Conservation (phyloP, 257 asterid genomes). For the Marsdenia floribunda region DNA sequence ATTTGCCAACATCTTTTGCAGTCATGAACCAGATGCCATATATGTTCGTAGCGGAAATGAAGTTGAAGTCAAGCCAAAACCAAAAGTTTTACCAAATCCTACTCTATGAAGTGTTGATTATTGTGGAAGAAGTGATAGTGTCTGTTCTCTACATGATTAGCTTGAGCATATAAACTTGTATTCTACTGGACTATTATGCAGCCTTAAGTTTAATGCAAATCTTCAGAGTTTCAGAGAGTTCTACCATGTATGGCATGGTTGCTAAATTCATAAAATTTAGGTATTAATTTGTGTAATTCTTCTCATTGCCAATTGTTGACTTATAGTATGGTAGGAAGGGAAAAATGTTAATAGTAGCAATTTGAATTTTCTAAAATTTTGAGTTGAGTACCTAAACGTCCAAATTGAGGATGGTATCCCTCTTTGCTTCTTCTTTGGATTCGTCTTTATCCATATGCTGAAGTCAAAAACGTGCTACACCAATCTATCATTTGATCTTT, state of each 20-base stretch:
- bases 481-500: no score
- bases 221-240: not conserved
- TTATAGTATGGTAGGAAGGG: no score
- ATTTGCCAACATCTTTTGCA: conserved; percentile 27
- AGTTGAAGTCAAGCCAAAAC: conserved; percentile 95
- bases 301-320: not conserved
- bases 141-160: conserved; percentile 9
- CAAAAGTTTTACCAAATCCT: conserved; percentile 60
- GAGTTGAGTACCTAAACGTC: no score
- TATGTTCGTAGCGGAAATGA: conserved; percentile 80
- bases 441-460: no score
- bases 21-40: conserved; percentile 88
- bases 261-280: not conserved
- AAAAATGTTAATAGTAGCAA: no score
- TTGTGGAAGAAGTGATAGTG: not conserved
- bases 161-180: conserved; percentile 6
- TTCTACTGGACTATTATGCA: not conserved
- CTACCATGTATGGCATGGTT: not conserved
- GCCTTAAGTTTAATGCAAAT: conserved; percentile 12
- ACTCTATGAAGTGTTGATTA: conserved; percentile 30
- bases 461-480: no score
- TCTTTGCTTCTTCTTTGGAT: no score
- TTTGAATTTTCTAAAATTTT: no score
- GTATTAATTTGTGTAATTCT: not conserved
- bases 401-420: no score